Percentiles rank a stretch among this genome's conserved stretches.
These are phyloP conservation scores for Evernia prunastri DNA, from an alignment of 495 filamentous ascomycete genomes.

Conservation along the genomic window DNA sequence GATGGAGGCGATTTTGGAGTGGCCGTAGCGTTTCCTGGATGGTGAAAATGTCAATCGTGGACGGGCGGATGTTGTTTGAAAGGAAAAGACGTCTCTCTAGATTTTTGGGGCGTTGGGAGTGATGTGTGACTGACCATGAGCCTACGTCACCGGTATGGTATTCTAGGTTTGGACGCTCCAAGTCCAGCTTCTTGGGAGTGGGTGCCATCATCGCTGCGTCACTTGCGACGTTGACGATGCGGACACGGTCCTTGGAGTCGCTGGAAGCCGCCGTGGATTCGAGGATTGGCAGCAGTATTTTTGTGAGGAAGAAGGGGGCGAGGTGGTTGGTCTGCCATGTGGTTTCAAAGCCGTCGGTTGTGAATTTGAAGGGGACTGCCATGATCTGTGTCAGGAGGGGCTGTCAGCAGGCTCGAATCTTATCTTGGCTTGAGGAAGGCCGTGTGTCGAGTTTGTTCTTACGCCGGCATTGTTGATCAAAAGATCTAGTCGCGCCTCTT, in stretches of 20 bases:
- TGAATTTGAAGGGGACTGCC: slow-evolving; percentile 35
- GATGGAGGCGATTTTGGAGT: slow-evolving; percentile 21
- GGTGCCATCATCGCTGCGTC: slow-evolving; percentile 31
- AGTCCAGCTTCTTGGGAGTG: slow-evolving; percentile 34
- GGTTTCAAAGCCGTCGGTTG: slow-evolving; percentile 30
- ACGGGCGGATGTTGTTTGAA: not conserved
- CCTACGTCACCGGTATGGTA: not conserved
- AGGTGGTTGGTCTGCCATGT: slow-evolving; percentile 42
- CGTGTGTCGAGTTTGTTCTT: not conserved
- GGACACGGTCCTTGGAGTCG: slow-evolving; percentile 32
- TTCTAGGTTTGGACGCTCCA: slow-evolving; percentile 28
- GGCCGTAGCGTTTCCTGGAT: slow-evolving; percentile 23
- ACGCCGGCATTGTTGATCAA: slow-evolving; percentile 55
- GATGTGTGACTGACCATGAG: slow-evolving; percentile 6
- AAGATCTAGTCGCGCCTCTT: slow-evolving; percentile 37
- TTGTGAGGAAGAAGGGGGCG: slow-evolving; percentile 39
- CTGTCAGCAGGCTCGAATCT: slow-evolving; percentile 9
- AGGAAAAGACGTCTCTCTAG: not conserved
- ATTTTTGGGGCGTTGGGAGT: not conserved
- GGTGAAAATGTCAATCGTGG: not conserved
- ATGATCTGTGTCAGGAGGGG: slow-evolving; percentile 42
- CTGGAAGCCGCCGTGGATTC: slow-evolving; percentile 29
- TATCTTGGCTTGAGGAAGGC: not conserved
- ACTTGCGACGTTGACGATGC: slow-evolving; percentile 37
- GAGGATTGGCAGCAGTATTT: slow-evolving; percentile 30